These are phyloP conservation scores for Kwoniella shivajii DNA, from an alignment of 1,284 basidiomycete genomes.

Conservation along the genomic window DNA sequence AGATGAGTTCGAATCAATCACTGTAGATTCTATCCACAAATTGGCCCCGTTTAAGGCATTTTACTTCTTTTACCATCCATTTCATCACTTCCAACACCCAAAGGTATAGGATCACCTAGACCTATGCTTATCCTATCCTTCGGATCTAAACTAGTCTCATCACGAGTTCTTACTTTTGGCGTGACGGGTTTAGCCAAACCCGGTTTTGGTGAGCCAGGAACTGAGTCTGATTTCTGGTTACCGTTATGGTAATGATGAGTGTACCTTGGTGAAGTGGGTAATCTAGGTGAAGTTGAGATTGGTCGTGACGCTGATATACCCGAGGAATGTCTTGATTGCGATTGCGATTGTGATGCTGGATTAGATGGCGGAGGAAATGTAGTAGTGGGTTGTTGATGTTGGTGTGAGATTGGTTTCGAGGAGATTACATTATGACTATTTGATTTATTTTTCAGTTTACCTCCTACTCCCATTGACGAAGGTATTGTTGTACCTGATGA, in stretches of 20 bases:
- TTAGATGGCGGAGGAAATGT: too few species aligned
- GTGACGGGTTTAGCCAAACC: slow-evolving; percentile 35
- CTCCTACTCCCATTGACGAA: neutral
- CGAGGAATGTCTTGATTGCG: neutral
- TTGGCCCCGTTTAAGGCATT: neutral
- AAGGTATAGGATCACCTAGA: slow-evolving; percentile 1
- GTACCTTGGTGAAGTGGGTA: too few species aligned
- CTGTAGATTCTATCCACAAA: too few species aligned
- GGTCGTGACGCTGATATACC: neutral
- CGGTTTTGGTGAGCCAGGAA: slow-evolving; percentile 6
- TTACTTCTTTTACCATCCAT: neutral
- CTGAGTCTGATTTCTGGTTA: neutral
- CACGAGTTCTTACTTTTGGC: slow-evolving; percentile 38
- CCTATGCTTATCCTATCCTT: slow-evolving; percentile 13
- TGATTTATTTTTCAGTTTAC: neutral
- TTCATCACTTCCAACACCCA: neutral
- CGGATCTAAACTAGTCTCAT: slow-evolving; percentile 40
- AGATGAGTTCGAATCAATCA: too few species aligned
- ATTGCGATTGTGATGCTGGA: neutral
- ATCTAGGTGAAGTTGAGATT: neutral
- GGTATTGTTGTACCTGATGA: neutral
- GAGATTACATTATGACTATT: neutral
- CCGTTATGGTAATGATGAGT: too few species aligned
- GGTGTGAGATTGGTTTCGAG: neutral
- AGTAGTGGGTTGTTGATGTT: too few species aligned